Percentiles rank a stretch among this genome's conserved stretches.
phyloP scores from a whole-genome alignment of 768 basidiomycete species.

The Xerocomus brunneocitrinus region DNA sequence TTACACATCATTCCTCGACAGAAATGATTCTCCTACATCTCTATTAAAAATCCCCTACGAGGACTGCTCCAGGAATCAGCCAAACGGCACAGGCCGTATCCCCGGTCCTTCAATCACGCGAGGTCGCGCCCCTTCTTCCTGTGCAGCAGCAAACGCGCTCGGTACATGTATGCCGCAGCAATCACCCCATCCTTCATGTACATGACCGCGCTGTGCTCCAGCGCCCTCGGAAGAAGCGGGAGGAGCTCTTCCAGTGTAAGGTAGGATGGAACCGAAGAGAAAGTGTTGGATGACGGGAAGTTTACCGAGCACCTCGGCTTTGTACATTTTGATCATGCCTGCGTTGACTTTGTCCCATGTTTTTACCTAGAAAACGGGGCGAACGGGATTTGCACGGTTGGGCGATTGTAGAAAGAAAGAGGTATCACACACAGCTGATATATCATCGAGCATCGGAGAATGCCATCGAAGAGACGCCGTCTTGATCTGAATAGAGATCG shows the following conservation, averaged over 20 bases:
- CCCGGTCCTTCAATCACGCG: conserved; percentile 51
- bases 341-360: conserved; percentile 96
- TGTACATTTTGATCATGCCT: conserved; percentile 98
- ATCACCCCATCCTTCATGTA: conserved; percentile 73
- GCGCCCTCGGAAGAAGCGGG: conserved; percentile 26
- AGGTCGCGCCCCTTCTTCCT: conserved; percentile 36
- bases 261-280: conserved; percentile 79
- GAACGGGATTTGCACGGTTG: not conserved
- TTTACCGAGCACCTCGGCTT: conserved; percentile 90
- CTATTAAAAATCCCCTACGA: too few species aligned
- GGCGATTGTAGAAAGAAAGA: not conserved
- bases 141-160: conserved; percentile 72
- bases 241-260: conserved; percentile 57
- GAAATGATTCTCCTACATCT: not conserved
- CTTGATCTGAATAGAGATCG: conserved; percentile 60
- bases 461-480: conserved; percentile 96
- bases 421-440: conserved; percentile 60
- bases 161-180: conserved; percentile 91
- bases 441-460: conserved; percentile 98
- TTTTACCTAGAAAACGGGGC: conserved; percentile 49
- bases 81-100: conserved; percentile 77
- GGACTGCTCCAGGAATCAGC: conserved; percentile 24
- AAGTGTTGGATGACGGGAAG: conserved; percentile 97
- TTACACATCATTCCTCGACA: too few species aligned
- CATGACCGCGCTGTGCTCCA: conserved; percentile 18